Evolutionary conservation across 2,329 filamentous ascomycete species (phyloP).

Genomic region (Penicillium sp.): DNA sequence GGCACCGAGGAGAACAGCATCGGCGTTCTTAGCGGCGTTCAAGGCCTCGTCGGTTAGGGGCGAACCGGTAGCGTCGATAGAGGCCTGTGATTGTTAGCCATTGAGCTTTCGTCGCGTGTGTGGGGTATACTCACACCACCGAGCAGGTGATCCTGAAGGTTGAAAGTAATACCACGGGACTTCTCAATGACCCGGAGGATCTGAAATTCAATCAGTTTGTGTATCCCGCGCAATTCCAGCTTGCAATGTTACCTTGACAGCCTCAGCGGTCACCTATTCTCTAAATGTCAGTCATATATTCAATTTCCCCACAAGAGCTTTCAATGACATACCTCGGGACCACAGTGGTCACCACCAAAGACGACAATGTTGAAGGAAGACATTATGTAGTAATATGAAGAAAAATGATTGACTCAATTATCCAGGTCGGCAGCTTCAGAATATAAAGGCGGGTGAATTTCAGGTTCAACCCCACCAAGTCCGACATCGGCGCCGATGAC

Average conservation of each 20-base stretch:
- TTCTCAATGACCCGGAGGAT: slow-evolving; percentile 77
- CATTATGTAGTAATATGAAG: slow-evolving; percentile 51
- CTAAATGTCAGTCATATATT: slow-evolving; percentile 11
- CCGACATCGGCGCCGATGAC: slow-evolving; percentile 27
- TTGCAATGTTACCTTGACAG: slow-evolving; percentile 68
- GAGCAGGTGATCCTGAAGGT: slow-evolving; percentile 84
- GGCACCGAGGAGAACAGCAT: slow-evolving; percentile 87
- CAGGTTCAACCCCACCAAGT: slow-evolving; percentile 23
- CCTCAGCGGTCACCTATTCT: slow-evolving; percentile 74
- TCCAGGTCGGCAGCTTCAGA: slow-evolving; percentile 13
- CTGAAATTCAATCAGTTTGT: slow-evolving; percentile 45
- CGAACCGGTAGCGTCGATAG: slow-evolving; percentile 76
- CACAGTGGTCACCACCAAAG: slow-evolving; percentile 79
- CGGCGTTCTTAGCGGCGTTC: slow-evolving; percentile 75
- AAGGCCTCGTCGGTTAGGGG: slow-evolving; percentile 83
- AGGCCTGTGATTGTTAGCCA: slow-evolving; percentile 59
- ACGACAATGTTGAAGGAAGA: slow-evolving; percentile 74
- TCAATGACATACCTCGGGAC: slow-evolving; percentile 68
- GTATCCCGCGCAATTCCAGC: not conserved
- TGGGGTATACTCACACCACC: slow-evolving; percentile 72
- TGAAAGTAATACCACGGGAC: slow-evolving; percentile 72
- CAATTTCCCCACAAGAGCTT: not conserved
- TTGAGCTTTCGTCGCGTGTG: not conserved
- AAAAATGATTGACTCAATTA: slow-evolving; percentile 18
- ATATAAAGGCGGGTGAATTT: slow-evolving; percentile 26